Base-by-base conservation (phyloP, 2,329 filamentous ascomycete species). In the Boeremia exigua region DNA sequence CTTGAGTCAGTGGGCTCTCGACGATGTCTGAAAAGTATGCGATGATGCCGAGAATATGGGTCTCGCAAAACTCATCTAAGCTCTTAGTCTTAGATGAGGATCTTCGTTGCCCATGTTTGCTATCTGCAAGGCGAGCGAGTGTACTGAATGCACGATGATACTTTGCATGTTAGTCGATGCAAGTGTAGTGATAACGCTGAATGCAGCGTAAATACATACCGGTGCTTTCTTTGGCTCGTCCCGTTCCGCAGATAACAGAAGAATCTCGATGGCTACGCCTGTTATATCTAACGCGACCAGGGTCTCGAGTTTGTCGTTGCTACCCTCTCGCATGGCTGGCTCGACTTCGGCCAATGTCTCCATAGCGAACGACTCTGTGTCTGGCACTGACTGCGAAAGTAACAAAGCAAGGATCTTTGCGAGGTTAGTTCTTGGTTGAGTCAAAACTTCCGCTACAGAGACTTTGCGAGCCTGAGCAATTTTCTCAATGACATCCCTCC, bases 21-120 rank as follows among this genome's bases (percentile, higher is more conserved):
- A 97, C 87, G 9, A 82, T 79, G 59, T 93, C 88, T 0, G 91
- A 91, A 61, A 98, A 87, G 32, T 88, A 85, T 6, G 91, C 88
- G 76, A 97, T 92, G 49, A 98, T 86, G 6, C 92, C 94, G 6
- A 99, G 83, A 30, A 96, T 87, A 72, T 97, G 89, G 28, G 86
- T 84, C 59, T 96, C 88, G 37, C 98, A 84, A 70, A 96, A 98
- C 0, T 84, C 80, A 1, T 87, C 88, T 23, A 96, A 48, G 1
- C 85, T 77, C 56, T 88, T 86, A 49, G 82, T 78, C 67, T 80
- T 84, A 1, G 78, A 72, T 19, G 76, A 70, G 19, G 72, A 73
- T 54, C 75, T 79, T 43, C 77, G 75, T 43, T 79, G 76, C 17
- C 75, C 73, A n/a, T 75, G 74, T 56, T 80, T 81, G 12, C 79